phyloP scores from a whole-genome alignment of 768 basidiomycete genomes.

The Suillus fuscotomentosus region DNA sequence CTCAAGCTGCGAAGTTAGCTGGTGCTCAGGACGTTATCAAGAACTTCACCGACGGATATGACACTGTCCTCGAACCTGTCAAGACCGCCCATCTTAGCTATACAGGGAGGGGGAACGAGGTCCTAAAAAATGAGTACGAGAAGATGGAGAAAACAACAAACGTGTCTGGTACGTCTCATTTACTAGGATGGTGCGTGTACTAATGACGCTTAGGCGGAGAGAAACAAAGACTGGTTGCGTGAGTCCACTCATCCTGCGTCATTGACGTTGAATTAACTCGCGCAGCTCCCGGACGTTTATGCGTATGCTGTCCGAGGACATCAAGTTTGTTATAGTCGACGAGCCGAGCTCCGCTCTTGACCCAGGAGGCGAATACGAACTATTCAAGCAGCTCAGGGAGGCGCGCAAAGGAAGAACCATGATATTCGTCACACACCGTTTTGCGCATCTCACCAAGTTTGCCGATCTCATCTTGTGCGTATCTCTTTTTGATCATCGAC shows the following conservation, averaged over 20 bases:
- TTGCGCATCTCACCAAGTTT: constrained; percentile 35
- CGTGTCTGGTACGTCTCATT: constrained; percentile 22
- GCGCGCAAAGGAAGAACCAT: constrained; percentile 34
- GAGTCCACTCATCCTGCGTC: background rate
- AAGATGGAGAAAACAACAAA: constrained; percentile 17
- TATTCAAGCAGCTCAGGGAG: constrained; percentile 28
- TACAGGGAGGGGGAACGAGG: constrained; percentile 12
- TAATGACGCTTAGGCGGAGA: constrained; percentile 24
- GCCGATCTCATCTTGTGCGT: constrained; percentile 39
- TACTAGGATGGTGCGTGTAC: background rate
- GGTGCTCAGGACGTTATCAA: constrained; percentile 42
- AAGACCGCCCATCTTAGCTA: constrained; percentile 28
- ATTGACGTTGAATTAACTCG: background rate
- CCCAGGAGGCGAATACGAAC: constrained; percentile 32
- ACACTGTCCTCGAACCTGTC: constrained; percentile 39
- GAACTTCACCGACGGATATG: constrained; percentile 34
- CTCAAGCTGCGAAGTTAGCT: constrained; percentile 29
- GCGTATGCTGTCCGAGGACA: constrained; percentile 31
- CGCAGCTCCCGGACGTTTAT: constrained; percentile 40
- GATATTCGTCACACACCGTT: constrained; percentile 42
- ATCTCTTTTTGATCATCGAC: background rate
- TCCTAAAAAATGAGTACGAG: constrained; percentile 15
- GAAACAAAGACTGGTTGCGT: constrained; percentile 31
- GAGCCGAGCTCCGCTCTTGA: constrained; percentile 41
- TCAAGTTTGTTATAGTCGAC: constrained; percentile 33